A percentile compares a stretch with the other conserved stretches of the same genome.
These are phyloP conservation scores for Tulasnella sp. DNA, from an alignment of 768 basidiomycete genomes.

Conservation along the genomic window DNA sequence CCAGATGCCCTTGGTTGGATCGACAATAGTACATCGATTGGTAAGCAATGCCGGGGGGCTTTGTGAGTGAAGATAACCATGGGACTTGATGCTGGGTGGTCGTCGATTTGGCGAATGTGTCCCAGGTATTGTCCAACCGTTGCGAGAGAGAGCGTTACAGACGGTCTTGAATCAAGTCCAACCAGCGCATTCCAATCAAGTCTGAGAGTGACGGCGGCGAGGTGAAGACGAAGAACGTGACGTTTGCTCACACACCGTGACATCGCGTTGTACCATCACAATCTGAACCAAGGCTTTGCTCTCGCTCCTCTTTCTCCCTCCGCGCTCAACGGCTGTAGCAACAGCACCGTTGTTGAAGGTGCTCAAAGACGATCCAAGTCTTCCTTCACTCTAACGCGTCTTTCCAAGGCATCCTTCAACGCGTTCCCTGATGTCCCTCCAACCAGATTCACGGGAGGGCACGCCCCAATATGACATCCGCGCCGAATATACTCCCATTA, in stretches of 20 bases:
- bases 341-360: neutral
- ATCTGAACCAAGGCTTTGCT: neutral
- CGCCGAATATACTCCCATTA: slow-evolving; percentile 57
- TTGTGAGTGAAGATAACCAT: neutral
- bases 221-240: neutral
- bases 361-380: neutral
- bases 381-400: neutral
- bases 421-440: neutral
- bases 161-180: neutral
- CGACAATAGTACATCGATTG: too few relatives aligned
- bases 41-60: neutral
- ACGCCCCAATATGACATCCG: slow-evolving; percentile 8
- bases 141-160: neutral
- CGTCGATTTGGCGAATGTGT: neutral
- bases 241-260: neutral
- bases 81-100: neutral
- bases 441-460: neutral
- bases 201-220: neutral
- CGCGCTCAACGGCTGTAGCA: neutral
- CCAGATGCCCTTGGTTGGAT: too few relatives aligned
- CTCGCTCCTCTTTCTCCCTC: neutral
- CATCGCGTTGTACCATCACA: neutral
- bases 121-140: neutral
- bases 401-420: neutral
- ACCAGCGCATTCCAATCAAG: neutral